These are phyloP conservation scores for Verticillium tricorpus DNA, from an alignment of 2,329 filamentous ascomycete genomes.

Conservation along the genomic window DNA sequence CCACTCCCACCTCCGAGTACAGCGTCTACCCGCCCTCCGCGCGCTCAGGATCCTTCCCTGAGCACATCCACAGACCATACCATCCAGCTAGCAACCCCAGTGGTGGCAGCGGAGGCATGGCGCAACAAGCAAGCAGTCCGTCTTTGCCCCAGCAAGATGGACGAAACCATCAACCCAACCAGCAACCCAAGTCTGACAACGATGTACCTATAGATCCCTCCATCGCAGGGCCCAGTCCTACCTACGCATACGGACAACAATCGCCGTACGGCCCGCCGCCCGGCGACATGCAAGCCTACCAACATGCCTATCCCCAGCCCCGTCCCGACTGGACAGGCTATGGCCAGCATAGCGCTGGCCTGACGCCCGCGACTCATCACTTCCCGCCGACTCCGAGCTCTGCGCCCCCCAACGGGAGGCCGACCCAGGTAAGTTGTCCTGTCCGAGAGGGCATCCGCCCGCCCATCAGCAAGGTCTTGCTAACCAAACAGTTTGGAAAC, in stretches of 20 bases:
- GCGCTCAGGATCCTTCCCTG: conserved; percentile 80
- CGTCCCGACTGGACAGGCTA: conserved; percentile 74
- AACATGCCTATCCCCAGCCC: conserved; percentile 62
- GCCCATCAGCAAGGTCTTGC: neutral
- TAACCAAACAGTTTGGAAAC: conserved; percentile 14
- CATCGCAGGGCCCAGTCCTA: conserved; percentile 88
- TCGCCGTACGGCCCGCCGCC: conserved; percentile 80
- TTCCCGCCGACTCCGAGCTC: conserved; percentile 53
- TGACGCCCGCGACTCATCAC: conserved; percentile 48
- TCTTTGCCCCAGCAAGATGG: conserved; percentile 83
- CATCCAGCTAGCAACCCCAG: conserved; percentile 70
- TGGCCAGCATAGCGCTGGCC: conserved; percentile 44
- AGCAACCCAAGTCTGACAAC: conserved; percentile 81
- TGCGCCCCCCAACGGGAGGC: conserved; percentile 48
- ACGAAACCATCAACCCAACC: conserved; percentile 69
- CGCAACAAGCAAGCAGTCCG: conserved; percentile 96
- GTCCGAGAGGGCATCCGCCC: neutral
- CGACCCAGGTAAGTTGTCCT: conserved; percentile 52
- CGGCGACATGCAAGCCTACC: conserved; percentile 82
- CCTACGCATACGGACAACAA: conserved; percentile 78
- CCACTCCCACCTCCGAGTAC: conserved; percentile 88
- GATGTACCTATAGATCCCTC: conserved; percentile 99
- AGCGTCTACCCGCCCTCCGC: conserved; percentile 69
- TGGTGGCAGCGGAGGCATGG: conserved; percentile 83
- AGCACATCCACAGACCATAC: conserved; percentile 83